These are phyloP conservation scores for Suillus clintonianus DNA, from an alignment of 768 basidiomycete species.

Conservation along the genomic window DNA sequence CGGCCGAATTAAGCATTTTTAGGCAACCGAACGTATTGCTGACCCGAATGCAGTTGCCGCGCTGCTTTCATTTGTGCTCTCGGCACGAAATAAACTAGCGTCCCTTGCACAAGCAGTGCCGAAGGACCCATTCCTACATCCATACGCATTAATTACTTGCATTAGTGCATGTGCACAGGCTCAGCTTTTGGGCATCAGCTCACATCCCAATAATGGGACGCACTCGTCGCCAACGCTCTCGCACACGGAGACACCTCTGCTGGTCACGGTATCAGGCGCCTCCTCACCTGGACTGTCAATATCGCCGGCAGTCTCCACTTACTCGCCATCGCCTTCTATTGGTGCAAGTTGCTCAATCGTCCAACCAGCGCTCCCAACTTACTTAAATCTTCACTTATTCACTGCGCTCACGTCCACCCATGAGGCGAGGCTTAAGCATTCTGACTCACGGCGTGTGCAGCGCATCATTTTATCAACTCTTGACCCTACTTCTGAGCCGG, in stretches of 20 bases:
- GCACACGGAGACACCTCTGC: slow-evolving; percentile 24
- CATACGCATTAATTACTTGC: slow-evolving; percentile 53
- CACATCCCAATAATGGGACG: slow-evolving; percentile 13
- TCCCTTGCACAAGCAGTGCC: slow-evolving; percentile 52
- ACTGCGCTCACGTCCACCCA: slow-evolving; percentile 27
- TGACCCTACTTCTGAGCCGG: slow-evolving; percentile 39
- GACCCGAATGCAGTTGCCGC: slow-evolving; percentile 74
- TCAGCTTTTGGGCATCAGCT: slow-evolving; percentile 11
- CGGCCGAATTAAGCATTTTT: slow-evolving; percentile 1
- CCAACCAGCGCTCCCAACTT: background rate
- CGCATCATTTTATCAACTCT: slow-evolving; percentile 62
- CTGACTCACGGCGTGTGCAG: slow-evolving; percentile 62
- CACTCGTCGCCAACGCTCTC: slow-evolving; percentile 26
- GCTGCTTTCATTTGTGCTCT: slow-evolving; percentile 67
- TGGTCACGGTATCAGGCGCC: slow-evolving; percentile 11
- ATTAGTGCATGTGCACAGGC: slow-evolving; percentile 37
- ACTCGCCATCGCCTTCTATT: slow-evolving; percentile 28
- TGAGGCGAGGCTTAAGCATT: slow-evolving; percentile 30
- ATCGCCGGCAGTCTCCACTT: slow-evolving; percentile 21
- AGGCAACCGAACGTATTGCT: slow-evolving; percentile 73
- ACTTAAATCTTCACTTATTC: slow-evolving; percentile 28
- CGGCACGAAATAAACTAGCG: slow-evolving; percentile 69
- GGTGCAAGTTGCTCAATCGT: slow-evolving; percentile 25
- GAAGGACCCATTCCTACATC: slow-evolving; percentile 80
- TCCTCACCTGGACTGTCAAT: slow-evolving; percentile 12